Conservation (phyloP, 192 early-diverging fungal species). For the Umbelopsis vinacea region DNA sequence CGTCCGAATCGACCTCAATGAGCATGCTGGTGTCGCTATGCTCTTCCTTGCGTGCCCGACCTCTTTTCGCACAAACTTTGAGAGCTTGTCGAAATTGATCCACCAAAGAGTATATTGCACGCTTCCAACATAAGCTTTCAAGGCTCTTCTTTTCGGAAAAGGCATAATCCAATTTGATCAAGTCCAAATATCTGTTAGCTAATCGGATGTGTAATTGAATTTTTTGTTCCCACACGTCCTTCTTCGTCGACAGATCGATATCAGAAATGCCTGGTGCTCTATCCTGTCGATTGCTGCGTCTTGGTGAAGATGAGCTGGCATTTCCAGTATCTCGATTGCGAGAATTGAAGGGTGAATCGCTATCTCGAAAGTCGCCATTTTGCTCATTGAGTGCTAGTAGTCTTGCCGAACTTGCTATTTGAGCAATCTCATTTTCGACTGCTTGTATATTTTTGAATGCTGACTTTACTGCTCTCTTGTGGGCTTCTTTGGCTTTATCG, state of each 20-base stretch:
- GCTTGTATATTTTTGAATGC: slow-evolving; percentile 18
- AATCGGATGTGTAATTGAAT: slow-evolving; percentile 40
- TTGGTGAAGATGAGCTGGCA: neutral
- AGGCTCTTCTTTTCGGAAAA: slow-evolving; percentile 59
- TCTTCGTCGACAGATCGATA: neutral
- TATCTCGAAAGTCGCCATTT: neutral
- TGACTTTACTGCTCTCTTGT: slow-evolving; percentile 13
- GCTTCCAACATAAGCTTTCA: slow-evolving; percentile 58
- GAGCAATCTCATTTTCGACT: slow-evolving; percentile 24
- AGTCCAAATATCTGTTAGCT: slow-evolving; percentile 46
- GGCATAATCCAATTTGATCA: slow-evolving; percentile 49
- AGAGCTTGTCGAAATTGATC: slow-evolving; percentile 55
- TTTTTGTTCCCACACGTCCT: slow-evolving; percentile 37
- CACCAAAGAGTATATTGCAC: slow-evolving; percentile 54
- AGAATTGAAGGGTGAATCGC: neutral
- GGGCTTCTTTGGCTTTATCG: slow-evolving; percentile 21
- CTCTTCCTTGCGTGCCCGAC: slow-evolving; percentile 6
- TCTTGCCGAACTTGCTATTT: neutral
- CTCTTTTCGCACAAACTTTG: slow-evolving; percentile 17
- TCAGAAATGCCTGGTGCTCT: neutral
- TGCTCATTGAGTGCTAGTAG: neutral
- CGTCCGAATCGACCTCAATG: slow-evolving; percentile 5
- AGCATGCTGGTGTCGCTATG: neutral
- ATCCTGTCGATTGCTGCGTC: neutral
- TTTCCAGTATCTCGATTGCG: neutral